Evolutionary conservation across 495 filamentous ascomycete species (phyloP).

Genomic region (Pyronema domesticum): DNA sequence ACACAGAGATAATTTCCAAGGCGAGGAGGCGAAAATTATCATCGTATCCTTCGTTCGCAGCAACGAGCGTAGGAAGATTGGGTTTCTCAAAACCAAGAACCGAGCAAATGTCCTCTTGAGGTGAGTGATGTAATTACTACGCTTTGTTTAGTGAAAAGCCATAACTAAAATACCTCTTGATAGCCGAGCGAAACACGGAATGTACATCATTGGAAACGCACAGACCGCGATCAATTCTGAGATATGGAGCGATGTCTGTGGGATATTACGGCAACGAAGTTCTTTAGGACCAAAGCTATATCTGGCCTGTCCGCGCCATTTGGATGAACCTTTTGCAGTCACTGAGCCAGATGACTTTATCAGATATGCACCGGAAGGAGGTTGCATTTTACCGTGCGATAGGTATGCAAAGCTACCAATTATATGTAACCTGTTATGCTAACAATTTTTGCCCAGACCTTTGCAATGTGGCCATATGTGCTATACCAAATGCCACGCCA

Average conservation of each 20-base stretch:
- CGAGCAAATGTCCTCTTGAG: constrained; percentile 63
- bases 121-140: constrained; percentile 4
- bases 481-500: constrained; percentile 49
- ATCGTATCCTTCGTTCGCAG: constrained; percentile 62
- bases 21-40: constrained; percentile 63
- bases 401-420: background rate
- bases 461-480: constrained; percentile 51
- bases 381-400: constrained; percentile 45
- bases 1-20: constrained; percentile 23
- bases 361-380: constrained; percentile 47
- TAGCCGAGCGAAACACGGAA: constrained; percentile 55
- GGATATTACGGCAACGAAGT: constrained; percentile 31
- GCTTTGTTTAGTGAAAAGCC: background rate
- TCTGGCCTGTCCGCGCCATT: constrained; percentile 52
- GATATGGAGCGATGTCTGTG: constrained; percentile 54
- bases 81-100: constrained; percentile 60
- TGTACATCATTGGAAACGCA: constrained; percentile 70
- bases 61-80: constrained; percentile 42
- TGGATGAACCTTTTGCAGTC: constrained; percentile 37
- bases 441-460: background rate
- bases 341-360: constrained; percentile 45
- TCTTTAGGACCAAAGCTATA: constrained; percentile 38
- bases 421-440: background rate
- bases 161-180: constrained; percentile 2
- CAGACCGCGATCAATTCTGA: constrained; percentile 43